A percentile compares a stretch with the other conserved stretches of the same genome.
phyloP scores from a whole-genome alignment of 345 rosid species.

The Arabidopsis suecica region DNA sequence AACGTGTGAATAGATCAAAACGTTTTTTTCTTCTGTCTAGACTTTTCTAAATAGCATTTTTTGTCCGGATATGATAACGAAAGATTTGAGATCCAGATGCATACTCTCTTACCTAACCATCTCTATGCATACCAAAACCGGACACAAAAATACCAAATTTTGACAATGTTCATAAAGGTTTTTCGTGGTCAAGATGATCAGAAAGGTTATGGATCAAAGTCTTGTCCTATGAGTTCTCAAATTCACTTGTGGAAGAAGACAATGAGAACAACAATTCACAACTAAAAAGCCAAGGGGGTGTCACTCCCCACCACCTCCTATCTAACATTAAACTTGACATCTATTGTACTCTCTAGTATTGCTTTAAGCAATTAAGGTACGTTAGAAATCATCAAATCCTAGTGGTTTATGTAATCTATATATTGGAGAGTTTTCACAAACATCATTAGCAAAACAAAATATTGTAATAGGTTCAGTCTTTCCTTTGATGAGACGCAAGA shows the following conservation, averaged over 20 bases:
- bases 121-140: background rate
- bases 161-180: background rate
- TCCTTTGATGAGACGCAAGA: background rate
- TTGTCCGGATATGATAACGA: background rate
- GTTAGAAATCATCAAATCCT: background rate
- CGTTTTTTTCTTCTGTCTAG: background rate
- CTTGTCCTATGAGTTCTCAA: background rate
- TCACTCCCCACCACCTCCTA: background rate
- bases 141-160: background rate
- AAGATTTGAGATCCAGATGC: background rate
- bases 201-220: background rate
- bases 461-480: background rate
- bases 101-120: background rate
- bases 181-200: background rate
- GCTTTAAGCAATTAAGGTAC: background rate
- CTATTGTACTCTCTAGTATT: background rate
- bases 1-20: conserved; percentile 7
- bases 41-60: background rate
- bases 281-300: background rate
- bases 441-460: background rate
- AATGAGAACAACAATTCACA: background rate
- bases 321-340: background rate
- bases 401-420: background rate
- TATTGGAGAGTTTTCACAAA: background rate
- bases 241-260: background rate